Conservation (phyloP, 257 asterid species). For the Knoxia roxburghii region DNA sequence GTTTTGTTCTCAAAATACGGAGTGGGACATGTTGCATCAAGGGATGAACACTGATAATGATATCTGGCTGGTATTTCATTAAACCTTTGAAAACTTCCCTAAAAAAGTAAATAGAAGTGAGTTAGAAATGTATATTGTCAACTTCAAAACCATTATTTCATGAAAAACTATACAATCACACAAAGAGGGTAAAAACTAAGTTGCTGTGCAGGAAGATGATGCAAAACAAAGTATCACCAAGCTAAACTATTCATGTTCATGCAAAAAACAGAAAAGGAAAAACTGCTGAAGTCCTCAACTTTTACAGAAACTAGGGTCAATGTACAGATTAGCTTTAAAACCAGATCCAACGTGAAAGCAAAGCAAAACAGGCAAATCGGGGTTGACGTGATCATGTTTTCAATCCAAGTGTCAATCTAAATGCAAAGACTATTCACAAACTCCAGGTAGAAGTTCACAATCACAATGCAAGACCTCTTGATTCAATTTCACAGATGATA, state of each 20-base stretch:
- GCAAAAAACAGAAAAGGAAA: not conserved
- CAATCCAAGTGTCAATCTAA: not conserved
- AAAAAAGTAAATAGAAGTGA: constrained; percentile 19
- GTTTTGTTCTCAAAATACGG: constrained; percentile 85
- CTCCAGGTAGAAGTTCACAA: not conserved
- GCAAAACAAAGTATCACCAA: not conserved
- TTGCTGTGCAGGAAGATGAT: not conserved
- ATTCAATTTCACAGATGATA: not conserved
- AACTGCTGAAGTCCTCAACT: not conserved
- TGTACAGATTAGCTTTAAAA: not conserved
- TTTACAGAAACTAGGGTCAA: too few relatives aligned
- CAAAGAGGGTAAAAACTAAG: not conserved
- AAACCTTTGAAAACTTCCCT: constrained; percentile 96
- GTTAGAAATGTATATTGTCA: not conserved
- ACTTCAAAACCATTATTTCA: not conserved
- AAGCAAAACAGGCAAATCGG: not conserved
- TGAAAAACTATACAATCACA: too few relatives aligned
- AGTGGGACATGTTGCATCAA: constrained; percentile 98
- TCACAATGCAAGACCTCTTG: not conserved
- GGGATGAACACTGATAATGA: constrained; percentile 97
- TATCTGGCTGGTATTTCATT: constrained; percentile 93
- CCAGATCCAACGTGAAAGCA: not conserved
- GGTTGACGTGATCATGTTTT: not conserved
- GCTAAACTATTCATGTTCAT: not conserved
- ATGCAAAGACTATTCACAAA: not conserved